phyloP scores from a whole-genome alignment of 805 yeast genomes.

The Ogataea haglerorum region DNA sequence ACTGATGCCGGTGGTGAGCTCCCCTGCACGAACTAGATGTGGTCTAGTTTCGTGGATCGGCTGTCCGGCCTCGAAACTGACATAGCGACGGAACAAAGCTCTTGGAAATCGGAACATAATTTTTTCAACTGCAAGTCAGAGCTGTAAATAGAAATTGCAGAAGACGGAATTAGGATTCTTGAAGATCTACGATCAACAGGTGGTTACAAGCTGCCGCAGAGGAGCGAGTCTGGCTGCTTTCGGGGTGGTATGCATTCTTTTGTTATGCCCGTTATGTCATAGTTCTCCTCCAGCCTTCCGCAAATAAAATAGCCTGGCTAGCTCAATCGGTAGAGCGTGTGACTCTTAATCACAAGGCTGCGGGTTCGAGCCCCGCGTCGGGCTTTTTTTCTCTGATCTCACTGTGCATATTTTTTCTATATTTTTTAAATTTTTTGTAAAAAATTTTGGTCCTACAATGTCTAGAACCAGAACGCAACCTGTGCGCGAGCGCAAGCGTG shows the following conservation, averaged over 20 bases:
- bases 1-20: slow-evolving; percentile 82
- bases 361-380: slow-evolving; percentile 30
- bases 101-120: slow-evolving; percentile 5
- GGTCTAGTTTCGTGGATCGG: slow-evolving; percentile 86
- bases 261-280: neutral
- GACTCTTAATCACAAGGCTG: slow-evolving; percentile 30
- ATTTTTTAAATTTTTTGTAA: slow-evolving; percentile 6
- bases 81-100: slow-evolving; percentile 6
- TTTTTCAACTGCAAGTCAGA: neutral
- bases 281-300: neutral
- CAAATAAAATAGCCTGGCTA: slow-evolving; percentile 20
- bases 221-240: too few relatives aligned
- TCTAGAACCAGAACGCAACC: slow-evolving; percentile 5
- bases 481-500: slow-evolving; percentile 11
- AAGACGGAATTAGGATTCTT: too few relatives aligned
- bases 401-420: neutral
- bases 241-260: too few relatives aligned
- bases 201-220: too few relatives aligned
- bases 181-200: too few relatives aligned
- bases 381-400: slow-evolving; percentile 15
- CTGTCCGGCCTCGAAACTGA: slow-evolving; percentile 58
- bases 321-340: slow-evolving; percentile 30
- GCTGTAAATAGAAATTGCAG: neutral
- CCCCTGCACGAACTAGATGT: slow-evolving; percentile 66
- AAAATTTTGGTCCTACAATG: slow-evolving; percentile 9